Evolutionary conservation across 495 filamentous ascomycete species (phyloP), one percentile per base, ranked within the genome.

Genomic region (Hypoxylon cercidicola): DNA sequence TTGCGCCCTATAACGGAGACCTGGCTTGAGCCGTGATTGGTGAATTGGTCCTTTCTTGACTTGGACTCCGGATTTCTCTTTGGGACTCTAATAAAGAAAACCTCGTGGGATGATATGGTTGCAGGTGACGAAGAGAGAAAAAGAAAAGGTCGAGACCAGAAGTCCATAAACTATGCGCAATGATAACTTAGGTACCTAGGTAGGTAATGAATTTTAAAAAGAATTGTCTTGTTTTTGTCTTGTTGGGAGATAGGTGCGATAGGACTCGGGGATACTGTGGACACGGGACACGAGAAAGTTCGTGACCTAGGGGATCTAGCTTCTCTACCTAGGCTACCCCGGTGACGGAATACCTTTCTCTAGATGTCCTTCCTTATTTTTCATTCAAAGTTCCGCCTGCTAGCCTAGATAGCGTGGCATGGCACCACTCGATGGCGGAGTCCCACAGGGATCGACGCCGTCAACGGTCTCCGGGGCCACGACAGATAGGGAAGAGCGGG

Each of bases 341-440:
- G 37, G 52, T 57, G 47, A 57, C 44, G 51, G 40, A 12, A 64
- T 41, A 21, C 16, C 7, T 45, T 12, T 4, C 51, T 62, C 46
- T 39, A 32, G 44, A 59, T n/a, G 35, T 34, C 20, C 30, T 44
- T 46, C 53, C 55, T 43, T 49, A 66, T n/a, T 25, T 30, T 60
- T 61, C 41, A 20, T 45, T 28, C 7, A 3, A 28, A 7, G 7
- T n/a, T 58, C 49, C 53, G 25, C 35, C 32, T 13, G 21, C 28
- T 56, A 61, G 44, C 21, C 39, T 52, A 52, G 62, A 71, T 73
- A 71, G 63, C 64, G 55, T 64, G 68, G 64, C 68, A 71, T 73
- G 60, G 64, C 64, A 68, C 68, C 68, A 66, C 51, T 73, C 40
- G 58, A 64, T 65, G 37, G 48, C 25, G 49, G 52, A 66, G 55